Base-by-base conservation (phyloP, 768 basidiomycete species). In the Kwoniella pini region DNA sequence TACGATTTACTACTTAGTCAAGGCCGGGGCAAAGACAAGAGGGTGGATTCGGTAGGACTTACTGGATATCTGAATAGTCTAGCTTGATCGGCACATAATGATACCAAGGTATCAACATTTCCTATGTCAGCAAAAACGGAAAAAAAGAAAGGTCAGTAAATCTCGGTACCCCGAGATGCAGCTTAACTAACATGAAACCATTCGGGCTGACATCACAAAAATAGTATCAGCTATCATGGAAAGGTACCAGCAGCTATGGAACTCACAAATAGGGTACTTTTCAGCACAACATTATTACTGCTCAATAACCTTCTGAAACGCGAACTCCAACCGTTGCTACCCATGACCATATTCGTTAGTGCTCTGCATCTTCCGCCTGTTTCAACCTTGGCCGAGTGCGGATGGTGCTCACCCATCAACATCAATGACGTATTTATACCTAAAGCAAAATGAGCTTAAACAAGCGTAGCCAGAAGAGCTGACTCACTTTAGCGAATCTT, bases 31-130 rank as follows among this genome's bases (percentile, higher is more conserved):
- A 19, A 4, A 27, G 30, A 46, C n/a, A 22, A 15, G 30, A 22
- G 11, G 10, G n/a, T n/a, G n/a, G n/a, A n/a, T n/a, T n/a, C n/a
- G n/a, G n/a, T n/a, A 17, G 3, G n/a, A 64, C 74, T 65, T 44
- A 76, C 74, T 74, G 71, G 21, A 76, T 64, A 60, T 76, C 75
- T 1, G 75, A 70, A 57, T 76, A 76, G 42, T 76, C 72, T 10
- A 76, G 24, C 40, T 74, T 67, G n/a, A 72, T 33, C 0, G 75
- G 75, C 6, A 76, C 72, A 56, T 76, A 76, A 50, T 76, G 75
- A 53, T 76, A 74, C 74, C 74, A 74, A 21, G 72, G 74, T 24
- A 74, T 68, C 13, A 76, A 58, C n/a, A 64, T 43, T 21, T 65
- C 70, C 64, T 73, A 54, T 28, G 27, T 17, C 21, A 13, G n/a